phyloP scores from a whole-genome alignment of 2,329 filamentous ascomycete species.

The Corinectria fuckeliana region DNA sequence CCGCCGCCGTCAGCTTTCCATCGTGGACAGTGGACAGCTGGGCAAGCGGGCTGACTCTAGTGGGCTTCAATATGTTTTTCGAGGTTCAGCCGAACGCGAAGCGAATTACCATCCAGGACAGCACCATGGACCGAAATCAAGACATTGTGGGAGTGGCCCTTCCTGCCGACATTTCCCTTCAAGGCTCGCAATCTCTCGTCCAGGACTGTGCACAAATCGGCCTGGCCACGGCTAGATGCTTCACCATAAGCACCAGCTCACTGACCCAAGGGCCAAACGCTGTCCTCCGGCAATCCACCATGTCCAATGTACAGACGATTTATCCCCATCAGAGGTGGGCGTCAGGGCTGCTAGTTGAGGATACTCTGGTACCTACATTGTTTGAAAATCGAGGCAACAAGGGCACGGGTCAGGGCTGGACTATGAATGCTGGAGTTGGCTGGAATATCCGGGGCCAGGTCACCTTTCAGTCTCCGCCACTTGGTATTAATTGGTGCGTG shows the following conservation, averaged over 20 bases:
- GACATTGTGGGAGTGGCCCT: constrained; percentile 19
- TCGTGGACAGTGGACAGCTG: constrained; percentile 33
- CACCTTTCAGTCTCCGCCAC: no score
- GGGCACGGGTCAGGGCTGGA: constrained; percentile 32
- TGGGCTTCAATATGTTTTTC: constrained; percentile 31
- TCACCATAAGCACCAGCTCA: constrained; percentile 25
- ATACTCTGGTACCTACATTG: background rate
- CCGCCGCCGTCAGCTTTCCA: constrained; percentile 21
- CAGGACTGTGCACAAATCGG: constrained; percentile 29
- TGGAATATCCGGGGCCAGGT: no score
- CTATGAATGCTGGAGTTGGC: constrained; percentile 25
- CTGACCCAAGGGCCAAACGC: constrained; percentile 27
- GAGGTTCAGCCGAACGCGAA: constrained; percentile 20
- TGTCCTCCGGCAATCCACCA: constrained; percentile 22
- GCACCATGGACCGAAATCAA: constrained; percentile 19
- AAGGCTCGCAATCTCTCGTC: constrained; percentile 28
- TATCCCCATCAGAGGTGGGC: constrained; percentile 35
- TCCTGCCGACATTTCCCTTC: constrained; percentile 25
- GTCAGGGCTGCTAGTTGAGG: constrained; percentile 30
- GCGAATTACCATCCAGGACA: constrained; percentile 26
- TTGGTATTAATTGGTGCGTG: no score
- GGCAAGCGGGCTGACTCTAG: constrained; percentile 18
- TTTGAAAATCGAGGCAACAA: constrained; percentile 23
- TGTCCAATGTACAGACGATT: constrained; percentile 23
- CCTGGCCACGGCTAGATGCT: constrained; percentile 8